phyloP scores from a whole-genome alignment of 176 grass and related monocot species.

The Raddia distichophylla region DNA sequence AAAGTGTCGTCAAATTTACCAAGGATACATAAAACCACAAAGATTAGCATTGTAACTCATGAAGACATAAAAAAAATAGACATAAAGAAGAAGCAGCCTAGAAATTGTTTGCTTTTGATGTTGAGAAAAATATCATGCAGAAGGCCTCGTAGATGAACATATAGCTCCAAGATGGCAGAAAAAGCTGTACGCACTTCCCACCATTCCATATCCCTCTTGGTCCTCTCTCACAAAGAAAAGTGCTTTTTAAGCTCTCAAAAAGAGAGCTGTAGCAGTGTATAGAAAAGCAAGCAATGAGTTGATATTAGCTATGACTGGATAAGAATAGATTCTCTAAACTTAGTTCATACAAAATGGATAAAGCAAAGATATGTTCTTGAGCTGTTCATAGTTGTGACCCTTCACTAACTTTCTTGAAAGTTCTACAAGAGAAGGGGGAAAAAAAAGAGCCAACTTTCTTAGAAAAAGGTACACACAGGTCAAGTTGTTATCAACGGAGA shows the following conservation, averaged over 20 bases:
- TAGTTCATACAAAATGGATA: not conserved
- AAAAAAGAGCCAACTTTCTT: no score
- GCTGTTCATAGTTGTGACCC: not conserved
- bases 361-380: not conserved
- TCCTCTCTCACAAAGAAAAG: slow-evolving; percentile 30
- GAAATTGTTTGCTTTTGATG: not conserved
- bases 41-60: not conserved
- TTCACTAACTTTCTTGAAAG: not conserved
- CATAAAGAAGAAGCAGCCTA: not conserved
- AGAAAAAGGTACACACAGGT: no score
- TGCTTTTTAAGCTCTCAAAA: slow-evolving; percentile 14
- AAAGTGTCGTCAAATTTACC: not conserved
- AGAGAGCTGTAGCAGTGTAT: not conserved
- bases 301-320: not conserved
- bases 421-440: no score
- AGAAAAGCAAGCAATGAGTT: slow-evolving; percentile 4
- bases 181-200: not conserved
- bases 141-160: not conserved
- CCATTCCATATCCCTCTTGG: not conserved
- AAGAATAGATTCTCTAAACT: not conserved
- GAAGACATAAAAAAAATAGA: not conserved
- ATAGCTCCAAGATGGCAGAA: not conserved
- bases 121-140: not conserved
- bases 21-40: not conserved
- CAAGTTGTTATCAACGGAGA: not conserved